phyloP scores from a whole-genome alignment of 192 early-diverging fungal species.

The Backusella circina region DNA sequence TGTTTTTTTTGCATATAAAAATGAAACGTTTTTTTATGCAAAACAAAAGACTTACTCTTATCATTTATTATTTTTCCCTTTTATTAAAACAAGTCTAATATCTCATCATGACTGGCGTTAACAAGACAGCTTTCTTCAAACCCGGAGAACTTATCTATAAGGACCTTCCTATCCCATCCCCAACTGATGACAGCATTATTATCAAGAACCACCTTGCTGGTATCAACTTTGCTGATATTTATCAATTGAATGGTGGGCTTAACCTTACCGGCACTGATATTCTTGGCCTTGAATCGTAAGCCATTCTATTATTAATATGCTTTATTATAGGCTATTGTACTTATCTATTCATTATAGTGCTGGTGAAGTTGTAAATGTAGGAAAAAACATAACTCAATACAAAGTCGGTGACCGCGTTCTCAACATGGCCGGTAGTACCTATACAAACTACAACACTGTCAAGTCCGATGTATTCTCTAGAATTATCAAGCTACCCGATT shows the following conservation, averaged over 20 bases:
- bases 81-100: neutral
- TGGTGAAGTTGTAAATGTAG: neutral
- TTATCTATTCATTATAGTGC: neutral
- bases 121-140: neutral
- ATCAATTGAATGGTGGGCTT: neutral
- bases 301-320: neutral
- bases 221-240: neutral
- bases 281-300: neutral
- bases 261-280: neutral
- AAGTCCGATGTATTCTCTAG: neutral
- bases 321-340: neutral
- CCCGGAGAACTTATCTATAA: conserved; percentile 2
- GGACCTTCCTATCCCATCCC: neutral
- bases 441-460: neutral
- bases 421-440: neutral
- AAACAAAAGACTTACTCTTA: neutral
- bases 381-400: neutral
- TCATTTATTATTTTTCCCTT: neutral
- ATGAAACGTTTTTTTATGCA: neutral
- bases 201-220: conserved; percentile 12
- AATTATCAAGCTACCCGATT: neutral
- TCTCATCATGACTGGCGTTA: neutral
- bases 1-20: neutral
- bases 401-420: neutral
- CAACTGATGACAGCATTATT: neutral